Evolutionary conservation across 768 basidiomycete genomes (phyloP).

Genomic region (Artomyces pyxidatus): DNA sequence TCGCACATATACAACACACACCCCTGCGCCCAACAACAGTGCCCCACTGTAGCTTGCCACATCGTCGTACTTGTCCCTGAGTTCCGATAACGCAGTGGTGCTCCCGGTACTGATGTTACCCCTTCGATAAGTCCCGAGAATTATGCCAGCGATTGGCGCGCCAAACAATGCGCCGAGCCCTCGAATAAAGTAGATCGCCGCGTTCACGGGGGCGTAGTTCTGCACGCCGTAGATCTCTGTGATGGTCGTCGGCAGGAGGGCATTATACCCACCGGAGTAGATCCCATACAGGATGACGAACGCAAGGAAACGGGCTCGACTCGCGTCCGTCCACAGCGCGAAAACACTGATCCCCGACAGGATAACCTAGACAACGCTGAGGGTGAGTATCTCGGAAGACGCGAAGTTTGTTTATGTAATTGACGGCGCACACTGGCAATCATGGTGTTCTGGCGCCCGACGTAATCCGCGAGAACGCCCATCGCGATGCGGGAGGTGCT

Average conservation of each 20-base stretch:
- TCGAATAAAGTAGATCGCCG: conserved; percentile 34
- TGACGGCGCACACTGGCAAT: conserved; percentile 26
- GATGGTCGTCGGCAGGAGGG: conserved; percentile 35
- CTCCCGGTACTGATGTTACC: background rate
- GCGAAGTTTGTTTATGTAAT: no score
- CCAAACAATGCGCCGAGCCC: conserved; percentile 34
- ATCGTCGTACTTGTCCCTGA: conserved; percentile 27
- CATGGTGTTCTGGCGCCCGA: conserved; percentile 39
- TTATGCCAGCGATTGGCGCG: conserved; percentile 34
- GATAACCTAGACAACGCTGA: conserved; percentile 23
- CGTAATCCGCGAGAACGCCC: conserved; percentile 34
- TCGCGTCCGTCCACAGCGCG: conserved; percentile 34
- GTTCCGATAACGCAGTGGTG: background rate
- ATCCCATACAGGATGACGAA: conserved; percentile 36
- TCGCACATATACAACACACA: conserved; percentile 33
- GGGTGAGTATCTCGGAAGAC: no score
- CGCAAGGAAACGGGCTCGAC: conserved; percentile 29
- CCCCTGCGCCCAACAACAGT: conserved; percentile 27
- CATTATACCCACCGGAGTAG: conserved; percentile 38
- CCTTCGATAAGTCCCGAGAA: conserved; percentile 26
- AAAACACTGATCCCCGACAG: conserved; percentile 33
- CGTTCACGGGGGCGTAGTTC: conserved; percentile 35
- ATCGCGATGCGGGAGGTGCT: conserved; percentile 32
- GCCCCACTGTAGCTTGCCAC: conserved; percentile 31
- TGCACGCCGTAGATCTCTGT: conserved; percentile 36